Evolutionary conservation across 2,329 filamentous ascomycete genomes (phyloP).

Genomic region (Sporothrix pallida): DNA sequence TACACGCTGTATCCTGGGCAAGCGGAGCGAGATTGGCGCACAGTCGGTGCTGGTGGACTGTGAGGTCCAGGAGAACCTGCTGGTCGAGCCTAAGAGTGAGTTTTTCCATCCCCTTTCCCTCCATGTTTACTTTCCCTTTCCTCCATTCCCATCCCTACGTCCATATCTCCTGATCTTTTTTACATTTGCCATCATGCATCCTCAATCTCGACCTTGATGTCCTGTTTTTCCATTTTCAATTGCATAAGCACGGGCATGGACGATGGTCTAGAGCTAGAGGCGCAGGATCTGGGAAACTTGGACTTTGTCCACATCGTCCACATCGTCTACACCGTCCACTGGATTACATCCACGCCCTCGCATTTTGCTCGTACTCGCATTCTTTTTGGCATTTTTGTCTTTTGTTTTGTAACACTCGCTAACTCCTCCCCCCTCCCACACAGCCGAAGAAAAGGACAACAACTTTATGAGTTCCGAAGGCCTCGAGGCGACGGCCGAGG

Average conservation of each 20-base stretch:
- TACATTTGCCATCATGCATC: background rate
- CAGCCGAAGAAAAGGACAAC: conserved; percentile 70
- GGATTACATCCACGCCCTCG: background rate
- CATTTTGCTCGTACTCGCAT: background rate
- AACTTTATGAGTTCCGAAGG: conserved; percentile 72
- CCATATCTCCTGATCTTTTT: background rate
- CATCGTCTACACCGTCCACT: no score
- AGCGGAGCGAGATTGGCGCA: conserved; percentile 81
- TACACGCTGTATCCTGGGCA: conserved; percentile 85
- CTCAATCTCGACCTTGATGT: background rate
- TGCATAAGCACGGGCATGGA: background rate
- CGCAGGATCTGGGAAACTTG: background rate
- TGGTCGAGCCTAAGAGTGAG: conserved; percentile 79
- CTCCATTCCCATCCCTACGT: background rate
- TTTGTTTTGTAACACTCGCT: background rate
- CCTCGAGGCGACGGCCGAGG: conserved; percentile 67
- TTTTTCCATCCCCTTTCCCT: conserved; percentile 38
- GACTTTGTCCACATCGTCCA: background rate
- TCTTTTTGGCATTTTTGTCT: background rate
- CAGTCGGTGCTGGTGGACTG: conserved; percentile 82
- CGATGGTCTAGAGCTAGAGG: background rate
- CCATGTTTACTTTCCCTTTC: conserved; percentile 38
- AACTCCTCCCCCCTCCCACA: conserved; percentile 32
- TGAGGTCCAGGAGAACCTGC: conserved; percentile 87
- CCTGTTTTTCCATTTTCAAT: background rate